These are phyloP conservation scores for Amorphotheca resinae DNA, from an alignment of 495 filamentous ascomycete species.

Conservation along the genomic window DNA sequence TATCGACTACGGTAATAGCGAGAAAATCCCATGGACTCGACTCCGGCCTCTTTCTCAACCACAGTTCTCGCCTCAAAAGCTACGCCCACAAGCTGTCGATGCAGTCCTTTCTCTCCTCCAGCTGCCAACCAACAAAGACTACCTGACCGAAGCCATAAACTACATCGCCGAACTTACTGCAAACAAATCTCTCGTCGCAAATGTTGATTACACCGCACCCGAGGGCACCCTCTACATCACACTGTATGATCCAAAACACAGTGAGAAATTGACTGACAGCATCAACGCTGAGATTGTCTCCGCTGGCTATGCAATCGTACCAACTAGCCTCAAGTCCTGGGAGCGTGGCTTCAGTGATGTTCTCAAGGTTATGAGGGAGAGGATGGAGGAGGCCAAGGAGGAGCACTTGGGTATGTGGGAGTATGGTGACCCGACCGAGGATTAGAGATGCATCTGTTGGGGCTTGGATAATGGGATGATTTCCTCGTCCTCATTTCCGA, in stretches of 20 bases:
- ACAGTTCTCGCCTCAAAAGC: conserved; percentile 65
- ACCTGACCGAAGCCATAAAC: conserved; percentile 62
- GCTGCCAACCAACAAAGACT: conserved; percentile 65
- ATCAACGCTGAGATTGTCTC: conserved; percentile 74
- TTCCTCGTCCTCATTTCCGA: too few relatives aligned
- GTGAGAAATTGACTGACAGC: conserved; percentile 47
- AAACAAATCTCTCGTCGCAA: conserved; percentile 67
- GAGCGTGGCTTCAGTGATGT: conserved; percentile 64
- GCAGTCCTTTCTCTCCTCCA: conserved; percentile 81
- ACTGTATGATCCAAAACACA: conserved; percentile 58
- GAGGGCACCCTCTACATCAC: conserved; percentile 76
- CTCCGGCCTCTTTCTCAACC: conserved; percentile 66
- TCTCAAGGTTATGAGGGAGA: conserved; percentile 50
- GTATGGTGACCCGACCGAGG: conserved; percentile 90
- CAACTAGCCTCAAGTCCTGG: conserved; percentile 78
- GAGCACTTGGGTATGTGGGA: conserved; percentile 86
- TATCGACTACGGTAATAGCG: conserved; percentile 93
- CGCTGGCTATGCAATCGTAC: conserved; percentile 81
- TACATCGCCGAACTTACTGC: conserved; percentile 56
- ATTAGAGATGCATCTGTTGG: conserved; percentile 24
- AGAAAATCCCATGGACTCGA: conserved; percentile 68
- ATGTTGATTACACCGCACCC: conserved; percentile 65
- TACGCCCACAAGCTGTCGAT: conserved; percentile 78
- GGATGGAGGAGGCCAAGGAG: conserved; percentile 63
- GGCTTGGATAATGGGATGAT: too few relatives aligned